These are phyloP conservation scores for Wickerhamomyces bovis DNA, from an alignment of 805 yeast genomes.

Conservation along the genomic window DNA sequence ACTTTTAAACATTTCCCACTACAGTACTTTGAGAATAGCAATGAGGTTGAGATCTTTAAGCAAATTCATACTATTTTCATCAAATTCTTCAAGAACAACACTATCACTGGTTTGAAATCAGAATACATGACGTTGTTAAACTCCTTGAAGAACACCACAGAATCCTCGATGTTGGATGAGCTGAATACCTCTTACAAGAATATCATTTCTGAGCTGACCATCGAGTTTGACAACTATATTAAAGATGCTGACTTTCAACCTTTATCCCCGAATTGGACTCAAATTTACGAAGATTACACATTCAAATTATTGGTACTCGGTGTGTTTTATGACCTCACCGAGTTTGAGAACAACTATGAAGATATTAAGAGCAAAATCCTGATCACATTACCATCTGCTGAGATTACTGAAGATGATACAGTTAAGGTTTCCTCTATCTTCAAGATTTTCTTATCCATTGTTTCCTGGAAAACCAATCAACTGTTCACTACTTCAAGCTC, in stretches of 20 bases:
- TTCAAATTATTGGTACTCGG: slow-evolving; percentile 17
- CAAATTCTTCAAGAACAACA: slow-evolving; percentile 18
- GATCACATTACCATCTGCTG: slow-evolving; percentile 2
- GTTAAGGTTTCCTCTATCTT: slow-evolving; percentile 3
- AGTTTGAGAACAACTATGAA: slow-evolving; percentile 7
- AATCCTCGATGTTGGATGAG: slow-evolving; percentile 8
- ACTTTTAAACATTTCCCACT: slow-evolving; percentile 13
- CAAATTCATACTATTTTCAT: slow-evolving; percentile 6
- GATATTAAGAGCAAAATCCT: slow-evolving; percentile 9
- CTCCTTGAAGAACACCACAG: not conserved
- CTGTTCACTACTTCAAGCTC: slow-evolving; percentile 13
- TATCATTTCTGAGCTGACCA: slow-evolving; percentile 10
- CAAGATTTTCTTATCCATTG: slow-evolving; percentile 13
- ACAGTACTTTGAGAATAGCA: slow-evolving; percentile 19
- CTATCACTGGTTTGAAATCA: slow-evolving; percentile 5
- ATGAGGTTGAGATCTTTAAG: slow-evolving; percentile 12
- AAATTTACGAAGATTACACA: slow-evolving; percentile 15
- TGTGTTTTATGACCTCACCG: slow-evolving; percentile 7
- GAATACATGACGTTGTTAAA: slow-evolving; percentile 11
- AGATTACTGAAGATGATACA: not conserved
- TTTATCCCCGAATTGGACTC: slow-evolving; percentile 5
- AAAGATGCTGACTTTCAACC: slow-evolving; percentile 9
- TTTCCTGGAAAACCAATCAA: slow-evolving; percentile 15
- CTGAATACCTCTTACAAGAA: slow-evolving; percentile 6
- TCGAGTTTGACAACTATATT: slow-evolving; percentile 13